phyloP scores from a whole-genome alignment of 2,329 filamentous ascomycete species.

The Aspergillus intermedius region DNA sequence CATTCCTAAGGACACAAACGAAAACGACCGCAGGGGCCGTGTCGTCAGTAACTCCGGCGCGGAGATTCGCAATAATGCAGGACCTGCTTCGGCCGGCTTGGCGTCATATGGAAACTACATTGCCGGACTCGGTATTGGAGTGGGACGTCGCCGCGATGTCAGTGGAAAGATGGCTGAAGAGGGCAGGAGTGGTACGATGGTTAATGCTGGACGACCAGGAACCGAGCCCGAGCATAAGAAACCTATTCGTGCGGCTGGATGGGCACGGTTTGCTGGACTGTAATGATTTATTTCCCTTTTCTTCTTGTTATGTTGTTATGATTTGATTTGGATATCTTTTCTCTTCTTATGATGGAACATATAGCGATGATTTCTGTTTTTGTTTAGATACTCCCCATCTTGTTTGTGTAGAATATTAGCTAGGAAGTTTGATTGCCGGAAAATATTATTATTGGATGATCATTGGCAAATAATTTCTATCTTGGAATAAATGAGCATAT shows the following conservation, averaged over 20 bases:
- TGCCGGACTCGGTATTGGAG: conserved; percentile 38
- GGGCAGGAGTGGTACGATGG: conserved; percentile 28
- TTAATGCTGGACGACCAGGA: conserved; percentile 11
- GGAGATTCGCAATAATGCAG: conserved; percentile 24
- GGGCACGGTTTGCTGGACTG: conserved; percentile 42
- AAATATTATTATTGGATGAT: not conserved
- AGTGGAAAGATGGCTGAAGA: conserved; percentile 44
- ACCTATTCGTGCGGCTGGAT: conserved; percentile 36
- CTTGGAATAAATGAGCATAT: too few relatives aligned
- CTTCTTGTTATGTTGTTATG: not conserved
- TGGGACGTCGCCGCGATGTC: conserved; percentile 42
- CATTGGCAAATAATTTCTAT: not conserved
- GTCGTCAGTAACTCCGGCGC: conserved; percentile 40
- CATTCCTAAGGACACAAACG: conserved; percentile 10
- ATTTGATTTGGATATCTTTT: not conserved
- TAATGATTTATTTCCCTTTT: conserved; percentile 12
- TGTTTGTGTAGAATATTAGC: not conserved
- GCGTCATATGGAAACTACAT: conserved; percentile 40
- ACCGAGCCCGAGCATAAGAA: conserved; percentile 10
- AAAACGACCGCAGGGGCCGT: conserved; percentile 37
- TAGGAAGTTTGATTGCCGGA: not conserved
- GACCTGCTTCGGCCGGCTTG: conserved; percentile 21
- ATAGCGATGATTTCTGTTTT: conserved; percentile 2
- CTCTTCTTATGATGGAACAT: not conserved
- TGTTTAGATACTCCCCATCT: not conserved